Evolutionary conservation across 352 stramenopile genomes (phyloP).

Genomic region (Phytophthora quininea): DNA sequence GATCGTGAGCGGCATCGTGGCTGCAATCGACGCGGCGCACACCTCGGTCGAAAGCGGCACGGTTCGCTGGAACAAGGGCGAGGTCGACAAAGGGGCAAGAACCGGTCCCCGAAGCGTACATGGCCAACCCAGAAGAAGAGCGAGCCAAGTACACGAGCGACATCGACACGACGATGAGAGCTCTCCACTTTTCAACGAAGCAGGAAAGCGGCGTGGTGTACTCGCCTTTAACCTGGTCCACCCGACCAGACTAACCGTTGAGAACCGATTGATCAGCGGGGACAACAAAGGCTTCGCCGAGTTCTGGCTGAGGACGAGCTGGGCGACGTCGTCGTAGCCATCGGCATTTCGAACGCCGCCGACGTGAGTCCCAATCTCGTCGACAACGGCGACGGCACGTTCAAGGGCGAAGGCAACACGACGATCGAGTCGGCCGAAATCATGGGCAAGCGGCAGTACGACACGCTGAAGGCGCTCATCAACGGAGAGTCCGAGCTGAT

Average conservation of each 20-base stretch:
- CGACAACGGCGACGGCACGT: constrained; percentile 49
- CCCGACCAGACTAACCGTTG: constrained; percentile 70
- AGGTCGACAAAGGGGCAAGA: constrained; percentile 50
- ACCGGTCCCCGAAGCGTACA: constrained; percentile 67
- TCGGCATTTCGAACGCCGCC: constrained; percentile 50
- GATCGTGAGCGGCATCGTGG: constrained; percentile 70
- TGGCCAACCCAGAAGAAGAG: constrained; percentile 65
- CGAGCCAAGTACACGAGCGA: constrained; percentile 52
- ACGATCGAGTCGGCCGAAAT: constrained; percentile 45
- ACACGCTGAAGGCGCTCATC: constrained; percentile 33
- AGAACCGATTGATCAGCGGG: constrained; percentile 69
- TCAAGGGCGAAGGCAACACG: constrained; percentile 34
- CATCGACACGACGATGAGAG: constrained; percentile 69
- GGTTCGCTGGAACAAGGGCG: constrained; percentile 41
- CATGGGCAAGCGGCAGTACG: constrained; percentile 39
- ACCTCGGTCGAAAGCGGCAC: constrained; percentile 49
- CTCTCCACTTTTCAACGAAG: constrained; percentile 49
- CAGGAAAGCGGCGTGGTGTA: constrained; percentile 41
- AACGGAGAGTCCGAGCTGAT: constrained; percentile 23
- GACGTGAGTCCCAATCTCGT: constrained; percentile 52
- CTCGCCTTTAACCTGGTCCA: constrained; percentile 75
- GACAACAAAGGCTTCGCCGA: constrained; percentile 77
- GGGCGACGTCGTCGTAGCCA: constrained; percentile 23
- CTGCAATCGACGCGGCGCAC: constrained; percentile 67
- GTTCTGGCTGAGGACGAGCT: constrained; percentile 41